A percentile compares a stretch with the other conserved stretches of the same genome.
These are phyloP conservation scores for Saccharomycopsis hybrid DNA, from an alignment of 1,139 yeast species.

Conservation along the genomic window DNA sequence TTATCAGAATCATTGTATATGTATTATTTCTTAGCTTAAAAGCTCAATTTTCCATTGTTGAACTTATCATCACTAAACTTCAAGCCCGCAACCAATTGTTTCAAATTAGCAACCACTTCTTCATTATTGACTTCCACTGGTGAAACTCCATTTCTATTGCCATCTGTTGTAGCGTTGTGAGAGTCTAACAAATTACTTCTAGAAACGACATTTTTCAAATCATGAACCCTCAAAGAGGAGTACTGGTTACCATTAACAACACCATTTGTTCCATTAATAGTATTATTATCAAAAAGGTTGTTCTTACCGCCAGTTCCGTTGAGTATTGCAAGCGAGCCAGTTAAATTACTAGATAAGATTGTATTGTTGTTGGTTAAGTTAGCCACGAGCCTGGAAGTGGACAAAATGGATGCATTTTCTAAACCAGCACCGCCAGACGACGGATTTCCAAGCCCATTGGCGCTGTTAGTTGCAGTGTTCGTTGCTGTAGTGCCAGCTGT, in stretches of 20 bases:
- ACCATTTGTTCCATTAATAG: not conserved
- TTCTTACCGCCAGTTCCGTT: conserved; percentile 2
- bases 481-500: too few relatives aligned
- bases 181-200: conserved; percentile 1
- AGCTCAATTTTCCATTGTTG: conserved; percentile 4
- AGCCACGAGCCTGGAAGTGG: conserved; percentile 6
- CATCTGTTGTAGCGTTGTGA: not conserved
- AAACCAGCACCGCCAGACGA: not conserved
- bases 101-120: not conserved
- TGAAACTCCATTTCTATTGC: not conserved
- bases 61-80: conserved; percentile 5
- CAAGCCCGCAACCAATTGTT: conserved; percentile 5
- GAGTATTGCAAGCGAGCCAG: not conserved
- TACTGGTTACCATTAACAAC: not conserved
- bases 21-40: not conserved
- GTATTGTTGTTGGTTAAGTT: conserved; percentile 11
- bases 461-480: not conserved
- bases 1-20: not conserved
- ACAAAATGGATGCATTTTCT: conserved; percentile 1
- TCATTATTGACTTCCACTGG: not conserved
- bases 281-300: not conserved
- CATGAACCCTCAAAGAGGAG: conserved; percentile 4
- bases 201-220: conserved; percentile 14
- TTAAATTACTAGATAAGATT: conserved; percentile 2
- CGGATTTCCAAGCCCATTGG: not conserved